Base-by-base conservation (phyloP, 2,329 filamentous ascomycete species). In the Blumeriella jaapii region DNA sequence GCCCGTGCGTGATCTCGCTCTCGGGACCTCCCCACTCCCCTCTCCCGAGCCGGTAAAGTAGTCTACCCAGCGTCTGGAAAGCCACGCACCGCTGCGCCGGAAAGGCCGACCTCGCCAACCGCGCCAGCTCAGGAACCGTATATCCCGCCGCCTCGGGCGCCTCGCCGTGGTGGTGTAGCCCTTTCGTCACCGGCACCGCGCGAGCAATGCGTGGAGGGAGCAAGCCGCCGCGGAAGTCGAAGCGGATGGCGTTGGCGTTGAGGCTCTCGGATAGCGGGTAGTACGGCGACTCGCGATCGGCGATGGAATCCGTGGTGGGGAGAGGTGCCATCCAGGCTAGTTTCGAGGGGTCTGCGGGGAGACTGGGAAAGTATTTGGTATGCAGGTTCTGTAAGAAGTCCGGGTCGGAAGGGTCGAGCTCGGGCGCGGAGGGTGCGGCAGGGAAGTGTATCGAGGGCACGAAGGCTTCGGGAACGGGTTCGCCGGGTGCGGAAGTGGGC, bases 71-170 rank as follows among this genome's bases (percentile, higher is more conserved):
- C 0, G 87, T 89, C 59, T 94, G 89, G 59, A 85, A 95, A 0
- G 91, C 85, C 42, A 96, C 71, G 53, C 91, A 95, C 8, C 89
- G 65, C 62, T 98, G 91, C 1, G 82, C 79, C 0, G 91, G 74
- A 13, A 94, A 84, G 0, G 78, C 75, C 36, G 83, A 93, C 20
- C 89, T 71, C 4, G 84, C 77, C 2, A 95, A 68, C 19, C 80
- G 74, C 1, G 85, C 78, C 1, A 98, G 67, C 59, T 98, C 91
- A 0, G 77, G 74, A 18, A 98, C 72, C 0, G 91, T 96, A 59
- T 98, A 98, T 0, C 91, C 91, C 0, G 91, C 91, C 1, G 87
- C 84, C 58, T 93, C 85, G 11, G 91, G 91, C 1, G 89, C 87
- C 39, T 87, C 76, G 44, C 82, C 86, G 57, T 98, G 91, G 58